Evolutionary conservation across 495 filamentous ascomycete genomes (phyloP).

Genomic region (Penicillium mononematosum): DNA sequence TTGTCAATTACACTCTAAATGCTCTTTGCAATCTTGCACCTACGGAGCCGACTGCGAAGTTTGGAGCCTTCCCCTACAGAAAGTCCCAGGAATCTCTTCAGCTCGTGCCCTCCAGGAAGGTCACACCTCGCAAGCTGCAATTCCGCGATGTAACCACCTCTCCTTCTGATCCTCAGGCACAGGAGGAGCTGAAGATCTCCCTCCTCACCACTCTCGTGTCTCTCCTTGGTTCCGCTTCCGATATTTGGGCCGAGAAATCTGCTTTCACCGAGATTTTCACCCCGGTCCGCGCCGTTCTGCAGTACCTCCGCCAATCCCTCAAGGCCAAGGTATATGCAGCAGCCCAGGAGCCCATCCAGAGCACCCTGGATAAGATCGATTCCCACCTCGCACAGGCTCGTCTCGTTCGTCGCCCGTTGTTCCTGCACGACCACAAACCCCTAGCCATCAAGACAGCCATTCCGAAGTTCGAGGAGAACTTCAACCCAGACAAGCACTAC

Average conservation of each 20-base stretch:
- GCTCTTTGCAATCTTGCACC: constrained; percentile 69
- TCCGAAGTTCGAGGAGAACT: constrained; percentile 95
- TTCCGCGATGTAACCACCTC: constrained; percentile 55
- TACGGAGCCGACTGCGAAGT: constrained; percentile 37
- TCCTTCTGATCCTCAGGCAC: constrained; percentile 23
- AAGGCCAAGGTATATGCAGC: constrained; percentile 47
- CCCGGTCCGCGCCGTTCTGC: constrained; percentile 55
- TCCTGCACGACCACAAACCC: constrained; percentile 85
- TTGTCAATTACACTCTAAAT: constrained; percentile 76
- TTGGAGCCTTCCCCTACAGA: constrained; percentile 63
- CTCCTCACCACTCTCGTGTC: constrained; percentile 56
- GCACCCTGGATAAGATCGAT: constrained; percentile 43
- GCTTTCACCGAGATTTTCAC: constrained; percentile 73
- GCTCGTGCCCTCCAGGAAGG: constrained; percentile 31
- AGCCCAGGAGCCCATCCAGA: constrained; percentile 36
- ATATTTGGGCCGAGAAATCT: constrained; percentile 62
- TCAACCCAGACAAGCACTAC: constrained; percentile 93
- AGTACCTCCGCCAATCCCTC: constrained; percentile 55
- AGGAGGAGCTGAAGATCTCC: constrained; percentile 55
- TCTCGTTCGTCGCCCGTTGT: constrained; percentile 68
- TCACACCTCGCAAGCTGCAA: constrained; percentile 33
- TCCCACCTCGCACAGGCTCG: constrained; percentile 54
- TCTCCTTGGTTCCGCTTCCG: constrained; percentile 58
- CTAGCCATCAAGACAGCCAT: constrained; percentile 84
- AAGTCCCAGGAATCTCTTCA: constrained; percentile 55